Percentiles rank a stretch among this genome's conserved stretches.
phyloP scores from a whole-genome alignment of 1,139 yeast species.

The Debaryomyces subglobosus region DNA sequence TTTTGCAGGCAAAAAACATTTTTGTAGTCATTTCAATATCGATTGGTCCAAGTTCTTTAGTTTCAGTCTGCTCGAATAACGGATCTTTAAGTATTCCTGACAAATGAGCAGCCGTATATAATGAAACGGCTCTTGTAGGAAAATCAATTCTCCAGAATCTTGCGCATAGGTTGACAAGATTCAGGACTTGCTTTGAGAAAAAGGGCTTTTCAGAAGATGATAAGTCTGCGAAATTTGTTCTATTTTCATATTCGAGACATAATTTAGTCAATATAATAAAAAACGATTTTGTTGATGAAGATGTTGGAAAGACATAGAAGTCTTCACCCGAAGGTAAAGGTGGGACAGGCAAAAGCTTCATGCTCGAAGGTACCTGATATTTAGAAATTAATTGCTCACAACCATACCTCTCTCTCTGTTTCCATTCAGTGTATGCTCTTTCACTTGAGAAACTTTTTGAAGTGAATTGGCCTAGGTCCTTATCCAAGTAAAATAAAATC shows the following conservation, averaged over 20 bases:
- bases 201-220: slow-evolving; percentile 27
- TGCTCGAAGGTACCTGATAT: slow-evolving; percentile 41
- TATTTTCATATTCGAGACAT: slow-evolving; percentile 30
- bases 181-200: slow-evolving; percentile 42
- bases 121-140: slow-evolving; percentile 53
- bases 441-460: slow-evolving; percentile 45
- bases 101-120: slow-evolving; percentile 57
- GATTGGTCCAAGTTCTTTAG: slow-evolving; percentile 34
- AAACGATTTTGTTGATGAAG: slow-evolving; percentile 32
- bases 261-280: slow-evolving; percentile 31
- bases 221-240: slow-evolving; percentile 15
- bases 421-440: slow-evolving; percentile 56
- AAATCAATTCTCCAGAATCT: slow-evolving; percentile 64
- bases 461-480: slow-evolving; percentile 43
- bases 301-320: slow-evolving; percentile 46
- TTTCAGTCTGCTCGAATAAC: slow-evolving; percentile 19
- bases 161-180: slow-evolving; percentile 48
- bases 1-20: slow-evolving; percentile 33
- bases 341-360: slow-evolving; percentile 34
- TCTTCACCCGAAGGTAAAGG: slow-evolving; percentile 36
- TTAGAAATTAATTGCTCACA: slow-evolving; percentile 42
- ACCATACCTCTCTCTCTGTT: slow-evolving; percentile 42
- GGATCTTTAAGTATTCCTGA: slow-evolving; percentile 40
- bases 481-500: slow-evolving; percentile 39
- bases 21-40: slow-evolving; percentile 30